These are phyloP conservation scores for Trichoderma atrobrunneum DNA, from an alignment of 2,329 filamentous ascomycete species.

Conservation along the genomic window DNA sequence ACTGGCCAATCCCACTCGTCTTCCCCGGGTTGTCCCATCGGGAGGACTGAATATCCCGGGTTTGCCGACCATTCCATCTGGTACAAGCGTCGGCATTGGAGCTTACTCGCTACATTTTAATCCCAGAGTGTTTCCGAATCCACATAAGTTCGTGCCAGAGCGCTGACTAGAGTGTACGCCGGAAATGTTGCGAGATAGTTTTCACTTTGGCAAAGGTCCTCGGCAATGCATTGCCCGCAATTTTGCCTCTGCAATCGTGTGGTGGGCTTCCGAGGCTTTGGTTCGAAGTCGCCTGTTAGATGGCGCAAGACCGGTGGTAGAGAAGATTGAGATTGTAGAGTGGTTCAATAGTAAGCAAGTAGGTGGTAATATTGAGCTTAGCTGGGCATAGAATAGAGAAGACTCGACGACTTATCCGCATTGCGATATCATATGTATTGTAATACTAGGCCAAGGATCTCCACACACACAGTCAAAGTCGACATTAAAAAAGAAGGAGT, in stretches of 20 bases:
- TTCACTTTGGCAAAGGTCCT: background rate
- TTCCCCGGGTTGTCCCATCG: background rate
- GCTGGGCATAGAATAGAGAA: background rate
- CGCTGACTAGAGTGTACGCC: background rate
- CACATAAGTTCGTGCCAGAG: background rate
- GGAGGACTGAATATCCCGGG: background rate
- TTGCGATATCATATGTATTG: too few relatives aligned
- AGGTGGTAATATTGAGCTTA: background rate
- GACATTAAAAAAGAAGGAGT: too few relatives aligned
- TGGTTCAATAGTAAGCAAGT: background rate
- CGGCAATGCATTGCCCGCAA: constrained; percentile 3
- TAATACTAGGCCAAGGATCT: too few relatives aligned
- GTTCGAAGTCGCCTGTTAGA: background rate
- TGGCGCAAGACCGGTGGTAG: background rate
- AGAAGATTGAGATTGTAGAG: background rate
- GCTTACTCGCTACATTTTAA: background rate
- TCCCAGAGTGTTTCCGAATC: background rate
- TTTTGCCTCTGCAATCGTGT: background rate
- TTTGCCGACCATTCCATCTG: background rate
- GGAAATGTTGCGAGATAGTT: background rate
- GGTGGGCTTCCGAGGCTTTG: background rate
- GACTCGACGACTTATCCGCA: too few relatives aligned
- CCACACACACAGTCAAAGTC: too few relatives aligned
- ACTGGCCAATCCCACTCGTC: background rate
- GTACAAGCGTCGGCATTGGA: background rate